phyloP scores from a whole-genome alignment of 257 asterid species.

The Verbena officinalis region DNA sequence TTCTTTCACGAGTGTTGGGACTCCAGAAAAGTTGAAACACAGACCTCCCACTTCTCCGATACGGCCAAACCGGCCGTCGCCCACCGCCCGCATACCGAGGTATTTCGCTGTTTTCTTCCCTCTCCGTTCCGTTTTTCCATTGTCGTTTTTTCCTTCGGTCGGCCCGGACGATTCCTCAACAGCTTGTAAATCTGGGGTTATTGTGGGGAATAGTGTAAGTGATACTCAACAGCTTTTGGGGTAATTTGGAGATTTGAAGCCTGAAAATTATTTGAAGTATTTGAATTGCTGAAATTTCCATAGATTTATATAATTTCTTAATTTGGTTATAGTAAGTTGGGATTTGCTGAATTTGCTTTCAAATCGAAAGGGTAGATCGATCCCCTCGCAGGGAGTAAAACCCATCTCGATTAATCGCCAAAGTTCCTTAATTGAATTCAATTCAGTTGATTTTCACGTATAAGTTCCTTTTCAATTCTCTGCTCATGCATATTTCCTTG shows the following conservation, averaged over 20 bases:
- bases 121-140: background rate
- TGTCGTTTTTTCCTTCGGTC: background rate
- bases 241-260: background rate
- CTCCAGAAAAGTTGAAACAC: background rate
- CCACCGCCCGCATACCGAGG: background rate
- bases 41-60: background rate
- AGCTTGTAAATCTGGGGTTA: background rate
- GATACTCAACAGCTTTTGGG: background rate
- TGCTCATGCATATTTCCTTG: background rate
- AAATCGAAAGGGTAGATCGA: background rate
- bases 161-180: background rate
- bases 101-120: background rate
- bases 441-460: background rate
- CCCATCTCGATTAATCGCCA: slow-evolving; percentile 27
- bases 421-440: slow-evolving; percentile 8
- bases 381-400: slow-evolving; percentile 13
- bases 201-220: background rate
- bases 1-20: slow-evolving; percentile 1
- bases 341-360: background rate
- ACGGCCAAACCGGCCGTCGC: slow-evolving; percentile 6
- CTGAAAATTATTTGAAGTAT: background rate
- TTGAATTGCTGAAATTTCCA: background rate
- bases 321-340: background rate
- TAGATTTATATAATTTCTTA: background rate
- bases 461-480: background rate